Conservation (phyloP, 192 early-diverging fungal genomes). For the Chytriomyces sp. region DNA sequence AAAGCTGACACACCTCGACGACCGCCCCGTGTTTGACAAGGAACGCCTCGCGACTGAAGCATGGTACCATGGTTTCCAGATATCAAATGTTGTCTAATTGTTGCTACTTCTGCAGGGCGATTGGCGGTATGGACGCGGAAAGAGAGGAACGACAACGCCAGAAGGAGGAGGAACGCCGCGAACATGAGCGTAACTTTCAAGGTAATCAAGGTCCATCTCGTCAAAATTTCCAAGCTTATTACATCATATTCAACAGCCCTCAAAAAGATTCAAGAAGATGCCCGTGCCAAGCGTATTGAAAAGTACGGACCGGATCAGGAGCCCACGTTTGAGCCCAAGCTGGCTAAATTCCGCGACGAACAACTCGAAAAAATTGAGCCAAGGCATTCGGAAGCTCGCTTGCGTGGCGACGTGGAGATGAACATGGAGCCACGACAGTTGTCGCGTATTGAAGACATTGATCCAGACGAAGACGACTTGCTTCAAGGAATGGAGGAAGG, state of each 20-base stretch:
- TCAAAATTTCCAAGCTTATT: not conserved
- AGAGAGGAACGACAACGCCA: slow-evolving; percentile 52
- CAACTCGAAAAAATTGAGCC: slow-evolving; percentile 44
- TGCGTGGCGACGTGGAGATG: not conserved
- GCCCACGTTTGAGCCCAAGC: slow-evolving; percentile 29
- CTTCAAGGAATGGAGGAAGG: not conserved
- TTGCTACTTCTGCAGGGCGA: slow-evolving; percentile 29
- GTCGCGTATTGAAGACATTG: not conserved
- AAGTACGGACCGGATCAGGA: slow-evolving; percentile 37
- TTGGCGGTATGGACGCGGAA: slow-evolving; percentile 53
- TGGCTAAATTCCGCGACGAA: slow-evolving; percentile 45
- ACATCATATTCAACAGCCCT: slow-evolving; percentile 34
- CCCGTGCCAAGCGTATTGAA: slow-evolving; percentile 40
- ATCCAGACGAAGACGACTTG: not conserved
- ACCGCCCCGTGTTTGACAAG: slow-evolving; percentile 64
- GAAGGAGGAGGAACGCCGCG: slow-evolving; percentile 46
- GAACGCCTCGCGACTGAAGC: slow-evolving; percentile 56
- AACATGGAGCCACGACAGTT: not conserved
- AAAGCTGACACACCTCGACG: slow-evolving; percentile 59
- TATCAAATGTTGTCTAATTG: slow-evolving; percentile 8
- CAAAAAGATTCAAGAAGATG: slow-evolving; percentile 44
- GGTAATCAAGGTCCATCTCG: slow-evolving; percentile 29
- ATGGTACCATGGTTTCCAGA: slow-evolving; percentile 42
- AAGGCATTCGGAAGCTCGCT: not conserved
- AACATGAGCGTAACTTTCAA: slow-evolving; percentile 61